Evolutionary conservation across 371 early-diverging fungal genomes (phyloP), one percentile per base, ranked within the genome.

Genomic region (Syncephalastrum racemosum): DNA sequence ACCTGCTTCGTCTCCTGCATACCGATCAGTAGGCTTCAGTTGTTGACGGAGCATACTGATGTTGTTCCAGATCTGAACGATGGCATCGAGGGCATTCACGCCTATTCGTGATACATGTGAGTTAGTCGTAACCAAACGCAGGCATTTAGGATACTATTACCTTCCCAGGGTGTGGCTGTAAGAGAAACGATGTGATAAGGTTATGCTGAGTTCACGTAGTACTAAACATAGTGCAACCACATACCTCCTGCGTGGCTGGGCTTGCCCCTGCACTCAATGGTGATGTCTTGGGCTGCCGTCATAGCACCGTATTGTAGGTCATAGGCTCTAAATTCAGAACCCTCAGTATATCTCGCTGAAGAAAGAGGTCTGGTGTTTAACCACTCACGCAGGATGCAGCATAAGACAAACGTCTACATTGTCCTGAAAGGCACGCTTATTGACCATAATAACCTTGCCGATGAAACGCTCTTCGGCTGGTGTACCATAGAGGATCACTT

Each of bases 381-480:
- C 14, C 12, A 50, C 58, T 59, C 79, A 80, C 54, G 85, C 71
- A 24, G 91, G 91, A 63, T 93, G 93, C 22, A 88, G 72, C 92
- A 93, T 93, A 73, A 93, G 64, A 56, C 86, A 82, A 7, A 86
- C 74, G 60, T 90, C 91, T 1, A 83, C 77, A 8, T 60, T 60
- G 41, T 77, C 77, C 46, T 86, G 77, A 64, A 91, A 89, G 12
- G 85, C 89, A 4, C 86, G 81, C 7, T 77, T 69, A 10, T 83
- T 56, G n/a, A 86, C 62, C 73, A 93, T 78, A 1, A 65, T 63
- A 54, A 90, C 85, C 64, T 93, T 93, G 48, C 93, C 93, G 20
- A 87, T 85, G 4, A 69, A 70, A 4, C 76, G 73, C 66, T 91
- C 89, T 70, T 93, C 92, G 13, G 87, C 91, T 1, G 93, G 92